These are phyloP conservation scores for Podospora conica DNA, from an alignment of 495 filamentous ascomycete genomes.

Conservation along the genomic window DNA sequence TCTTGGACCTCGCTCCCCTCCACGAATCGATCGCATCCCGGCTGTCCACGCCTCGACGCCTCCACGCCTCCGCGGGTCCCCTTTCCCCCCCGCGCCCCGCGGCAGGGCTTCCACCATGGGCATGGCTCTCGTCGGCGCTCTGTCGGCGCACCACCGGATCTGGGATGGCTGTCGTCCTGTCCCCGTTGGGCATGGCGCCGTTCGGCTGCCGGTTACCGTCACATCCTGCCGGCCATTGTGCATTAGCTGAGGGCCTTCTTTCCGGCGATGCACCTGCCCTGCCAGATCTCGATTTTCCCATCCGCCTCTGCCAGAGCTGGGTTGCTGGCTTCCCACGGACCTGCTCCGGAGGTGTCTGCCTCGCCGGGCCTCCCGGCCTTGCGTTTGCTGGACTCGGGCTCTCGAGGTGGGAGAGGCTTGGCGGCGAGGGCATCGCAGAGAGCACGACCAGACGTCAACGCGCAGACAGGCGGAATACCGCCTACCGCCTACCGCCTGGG, in stretches of 20 bases:
- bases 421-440: background rate
- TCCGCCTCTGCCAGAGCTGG: no score
- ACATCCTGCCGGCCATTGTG: conserved; percentile 3
- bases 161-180: background rate
- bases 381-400: background rate
- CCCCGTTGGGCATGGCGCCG: conserved; percentile 4
- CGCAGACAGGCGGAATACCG: background rate
- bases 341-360: conserved; percentile 2
- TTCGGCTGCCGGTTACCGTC: conserved; percentile 10
- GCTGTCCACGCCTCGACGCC: background rate
- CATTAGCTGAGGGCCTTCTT: background rate
- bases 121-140: background rate
- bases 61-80: no score
- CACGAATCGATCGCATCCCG: background rate
- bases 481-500: background rate
- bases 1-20: background rate
- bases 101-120: background rate
- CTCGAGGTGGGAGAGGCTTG: background rate
- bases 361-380: conserved; percentile 3
- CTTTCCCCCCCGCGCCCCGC: background rate
- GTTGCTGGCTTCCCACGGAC: background rate
- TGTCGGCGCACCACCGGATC: conserved; percentile 9
- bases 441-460: background rate
- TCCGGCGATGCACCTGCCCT: background rate
- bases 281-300: conserved; percentile 10